A percentile compares a stretch with the other conserved stretches of the same genome.
These are phyloP conservation scores for Fusarium oligoseptatum DNA, from an alignment of 2,329 filamentous ascomycete genomes.

Conservation along the genomic window DNA sequence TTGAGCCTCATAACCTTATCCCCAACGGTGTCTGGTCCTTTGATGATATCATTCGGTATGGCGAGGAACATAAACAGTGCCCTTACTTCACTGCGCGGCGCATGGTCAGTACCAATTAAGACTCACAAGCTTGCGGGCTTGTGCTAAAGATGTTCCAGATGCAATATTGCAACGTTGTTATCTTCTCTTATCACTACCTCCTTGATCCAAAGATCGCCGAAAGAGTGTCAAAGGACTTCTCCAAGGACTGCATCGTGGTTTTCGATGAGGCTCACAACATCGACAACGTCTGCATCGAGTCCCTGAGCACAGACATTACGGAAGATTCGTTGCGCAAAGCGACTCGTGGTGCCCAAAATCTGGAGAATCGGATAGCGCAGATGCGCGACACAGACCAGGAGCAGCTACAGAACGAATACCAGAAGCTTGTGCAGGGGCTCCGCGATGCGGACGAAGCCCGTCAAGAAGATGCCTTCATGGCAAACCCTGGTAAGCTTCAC, in stretches of 20 bases:
- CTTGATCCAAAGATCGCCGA: slow-evolving; percentile 98
- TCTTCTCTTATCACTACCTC: slow-evolving; percentile 99
- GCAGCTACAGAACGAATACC: slow-evolving; percentile 94
- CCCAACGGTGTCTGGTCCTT: slow-evolving; percentile 97
- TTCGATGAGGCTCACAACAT: slow-evolving; percentile 99
- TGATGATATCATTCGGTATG: slow-evolving; percentile 88
- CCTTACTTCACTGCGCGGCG: slow-evolving; percentile 96
- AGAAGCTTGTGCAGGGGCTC: slow-evolving; percentile 93
- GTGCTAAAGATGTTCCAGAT: slow-evolving; percentile 68
- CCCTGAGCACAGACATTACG: slow-evolving; percentile 94
- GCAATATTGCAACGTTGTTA: slow-evolving; percentile 99
- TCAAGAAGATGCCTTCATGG: slow-evolving; percentile 96
- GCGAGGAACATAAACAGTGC: slow-evolving; percentile 95
- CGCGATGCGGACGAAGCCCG: slow-evolving; percentile 89
- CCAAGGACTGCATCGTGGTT: slow-evolving; percentile 97
- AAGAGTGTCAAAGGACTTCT: slow-evolving; percentile 92
- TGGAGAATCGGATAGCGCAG: slow-evolving; percentile 90
- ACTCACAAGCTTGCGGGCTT: not conserved
- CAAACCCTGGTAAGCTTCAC: slow-evolving; percentile 77
- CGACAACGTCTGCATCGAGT: slow-evolving; percentile 99
- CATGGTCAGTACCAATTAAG: slow-evolving; percentile 72
- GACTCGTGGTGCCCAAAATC: slow-evolving; percentile 87
- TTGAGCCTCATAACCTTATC: slow-evolving; percentile 94
- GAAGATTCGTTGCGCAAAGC: slow-evolving; percentile 95
- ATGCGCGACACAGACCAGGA: slow-evolving; percentile 97